Evolutionary conservation across 495 filamentous ascomycete genomes (phyloP).

Genomic region (Hyaloscypha variabilis): DNA sequence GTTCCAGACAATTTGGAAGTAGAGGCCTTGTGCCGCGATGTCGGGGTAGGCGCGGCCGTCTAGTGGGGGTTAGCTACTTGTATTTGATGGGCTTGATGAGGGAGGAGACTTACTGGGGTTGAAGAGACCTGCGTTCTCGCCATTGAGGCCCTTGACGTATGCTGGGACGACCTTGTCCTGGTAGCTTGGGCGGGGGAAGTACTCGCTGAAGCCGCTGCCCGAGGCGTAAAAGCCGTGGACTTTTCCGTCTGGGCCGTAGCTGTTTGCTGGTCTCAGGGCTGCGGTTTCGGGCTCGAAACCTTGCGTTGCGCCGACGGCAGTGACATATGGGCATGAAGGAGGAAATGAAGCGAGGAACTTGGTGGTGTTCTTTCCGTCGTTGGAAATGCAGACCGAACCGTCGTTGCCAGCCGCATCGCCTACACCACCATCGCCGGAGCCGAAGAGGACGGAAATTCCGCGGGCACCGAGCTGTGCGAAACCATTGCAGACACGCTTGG

Average conservation of each 20-base stretch:
- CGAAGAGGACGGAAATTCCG: constrained; percentile 71
- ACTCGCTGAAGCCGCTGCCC: constrained; percentile 72
- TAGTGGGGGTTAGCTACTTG: constrained; percentile 45
- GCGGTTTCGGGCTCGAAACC: constrained; percentile 59
- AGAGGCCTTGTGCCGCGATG: constrained; percentile 62
- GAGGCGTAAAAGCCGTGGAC: constrained; percentile 50
- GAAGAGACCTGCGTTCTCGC: constrained; percentile 25
- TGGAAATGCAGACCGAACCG: constrained; percentile 58
- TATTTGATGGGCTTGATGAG: not conserved
- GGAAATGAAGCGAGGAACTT: constrained; percentile 73
- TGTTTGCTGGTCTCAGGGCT: constrained; percentile 58
- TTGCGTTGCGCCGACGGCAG: constrained; percentile 70
- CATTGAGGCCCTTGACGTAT: constrained; percentile 50
- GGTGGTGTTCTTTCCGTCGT: constrained; percentile 63
- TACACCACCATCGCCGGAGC: constrained; percentile 73
- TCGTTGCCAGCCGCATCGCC: constrained; percentile 44
- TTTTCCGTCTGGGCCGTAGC: constrained; percentile 33
- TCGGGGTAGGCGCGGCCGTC: constrained; percentile 74
- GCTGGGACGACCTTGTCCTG: constrained; percentile 58
- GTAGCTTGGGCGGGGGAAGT: constrained; percentile 65
- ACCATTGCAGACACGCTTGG: constrained; percentile 66
- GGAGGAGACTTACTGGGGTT: constrained; percentile 20
- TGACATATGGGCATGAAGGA: constrained; percentile 79
- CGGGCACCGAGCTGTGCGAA: constrained; percentile 73
- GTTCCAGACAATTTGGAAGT: constrained; percentile 50